Base-by-base conservation (phyloP, 1,284 basidiomycete genomes). In the Heterobasidion irregulare region DNA sequence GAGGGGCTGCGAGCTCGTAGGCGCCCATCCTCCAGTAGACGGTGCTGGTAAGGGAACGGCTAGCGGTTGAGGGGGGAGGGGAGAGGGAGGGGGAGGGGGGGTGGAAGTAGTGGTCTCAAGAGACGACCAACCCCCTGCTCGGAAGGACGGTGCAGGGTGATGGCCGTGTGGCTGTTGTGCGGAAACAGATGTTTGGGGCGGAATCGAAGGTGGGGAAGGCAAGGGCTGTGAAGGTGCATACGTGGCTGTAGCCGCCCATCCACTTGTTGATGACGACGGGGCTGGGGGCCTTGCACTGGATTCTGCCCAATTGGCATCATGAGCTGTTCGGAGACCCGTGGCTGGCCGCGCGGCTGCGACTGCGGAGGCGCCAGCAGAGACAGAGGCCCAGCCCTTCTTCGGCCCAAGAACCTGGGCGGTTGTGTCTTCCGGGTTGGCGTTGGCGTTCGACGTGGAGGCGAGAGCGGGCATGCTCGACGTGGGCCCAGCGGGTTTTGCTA, bases 401-500 rank as follows among this genome's bases (percentile, higher is more conserved):
- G 78, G 77, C 8, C 72, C 76, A 13, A n/a, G 1, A 6, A 54
- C 45, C 41, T 48, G 53, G 13, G 58, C 8, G 19, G 50, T 52
- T 32, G 44, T 55, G 18, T 6, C 32, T 35, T 41, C 47, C 13
- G 52, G 5, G 50, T 56, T 19, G 68, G 46, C 54, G 68, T 58
- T 36, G 66, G 55, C 44, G 68, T 47, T n/a, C 63, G 32, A 19
- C 9, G 9, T 15, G 32, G 47, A 34, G 8, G 49, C 15, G 9
- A 35, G 49, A 12, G 18, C 47, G 8, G 47, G 12, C 19, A 13
- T 32, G 35, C 33, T 13, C 33, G 36, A 26, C 58, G 65, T 35
- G n/a, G 32, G 46, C 44, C 63, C 58, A 6, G 66, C 57, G 32
- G 80, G 73, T 63, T 82, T 85, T 0, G 77, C 65, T 70, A 89